Evolutionary conservation across 441 rosid genomes (phyloP).

Genomic region (Populus hybrid): DNA sequence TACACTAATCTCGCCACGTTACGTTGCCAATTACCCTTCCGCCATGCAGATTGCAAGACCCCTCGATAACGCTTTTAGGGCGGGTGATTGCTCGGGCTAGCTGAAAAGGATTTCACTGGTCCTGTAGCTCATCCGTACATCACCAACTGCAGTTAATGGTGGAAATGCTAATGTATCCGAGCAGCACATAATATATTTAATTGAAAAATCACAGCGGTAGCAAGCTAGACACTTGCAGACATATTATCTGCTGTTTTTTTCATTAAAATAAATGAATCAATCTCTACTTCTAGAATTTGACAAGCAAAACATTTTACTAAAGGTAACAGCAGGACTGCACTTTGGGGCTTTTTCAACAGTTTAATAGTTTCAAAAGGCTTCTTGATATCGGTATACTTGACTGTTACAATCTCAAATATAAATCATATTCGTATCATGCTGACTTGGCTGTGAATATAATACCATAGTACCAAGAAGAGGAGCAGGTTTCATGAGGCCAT

Average conservation of each 20-base stretch:
- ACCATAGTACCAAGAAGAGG: neutral
- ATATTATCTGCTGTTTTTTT: neutral
- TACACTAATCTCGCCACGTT: no score
- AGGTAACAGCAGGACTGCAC: neutral
- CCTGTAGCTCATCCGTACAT: no score
- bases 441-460: neutral
- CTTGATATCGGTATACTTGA: slow-evolving; percentile 1
- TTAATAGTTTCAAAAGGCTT: slow-evolving; percentile 10
- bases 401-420: neutral
- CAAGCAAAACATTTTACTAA: neutral
- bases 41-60: no score
- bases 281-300: neutral
- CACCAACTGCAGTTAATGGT: neutral
- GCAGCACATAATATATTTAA: neutral
- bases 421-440: neutral
- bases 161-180: neutral
- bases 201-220: neutral
- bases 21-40: no score
- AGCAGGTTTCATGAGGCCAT: neutral
- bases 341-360: neutral
- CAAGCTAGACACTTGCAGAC: neutral
- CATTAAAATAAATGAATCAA: neutral
- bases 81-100: no score
- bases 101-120: no score
- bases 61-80: no score